Percentiles rank a stretch among this genome's conserved stretches.
Evolutionary conservation across 2,329 filamentous ascomycete genomes (phyloP).

Genomic region (Penicillium sp.): DNA sequence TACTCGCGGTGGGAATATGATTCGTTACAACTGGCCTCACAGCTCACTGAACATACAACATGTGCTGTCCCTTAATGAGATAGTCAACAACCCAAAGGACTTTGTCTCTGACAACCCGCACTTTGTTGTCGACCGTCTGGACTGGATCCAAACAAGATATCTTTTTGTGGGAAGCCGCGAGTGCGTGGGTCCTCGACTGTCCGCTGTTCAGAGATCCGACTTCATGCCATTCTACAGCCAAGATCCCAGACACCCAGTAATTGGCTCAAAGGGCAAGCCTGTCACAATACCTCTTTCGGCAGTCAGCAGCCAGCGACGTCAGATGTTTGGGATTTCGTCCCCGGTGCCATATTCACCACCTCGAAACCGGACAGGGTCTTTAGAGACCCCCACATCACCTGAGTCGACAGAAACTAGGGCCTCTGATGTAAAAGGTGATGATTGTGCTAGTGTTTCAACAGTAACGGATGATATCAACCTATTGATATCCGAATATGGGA

Average conservation of each 20-base stretch:
- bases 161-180: constrained; percentile 59
- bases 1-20: background rate
- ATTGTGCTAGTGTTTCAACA: constrained; percentile 50
- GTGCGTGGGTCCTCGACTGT: background rate
- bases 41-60: constrained; percentile 61
- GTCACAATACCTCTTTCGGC: constrained; percentile 56
- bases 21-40: constrained; percentile 54
- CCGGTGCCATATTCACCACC: constrained; percentile 12
- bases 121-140: constrained; percentile 70
- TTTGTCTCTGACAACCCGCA: constrained; percentile 60
- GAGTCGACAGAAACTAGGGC: background rate
- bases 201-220: background rate
- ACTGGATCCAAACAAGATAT: constrained; percentile 91
- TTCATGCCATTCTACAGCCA: constrained; percentile 33
- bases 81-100: constrained; percentile 69
- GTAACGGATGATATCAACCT: constrained; percentile 48
- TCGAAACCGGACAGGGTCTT: background rate
- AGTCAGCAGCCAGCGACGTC: constrained; percentile 35
- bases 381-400: background rate
- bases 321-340: background rate
- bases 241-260: constrained; percentile 38
- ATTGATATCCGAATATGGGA: constrained; percentile 34
- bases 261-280: constrained; percentile 35
- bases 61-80: constrained; percentile 77
- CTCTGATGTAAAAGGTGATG: constrained; percentile 25